Base-by-base conservation (phyloP, 345 rosid genomes). In the Hypericum androsaemum region DNA sequence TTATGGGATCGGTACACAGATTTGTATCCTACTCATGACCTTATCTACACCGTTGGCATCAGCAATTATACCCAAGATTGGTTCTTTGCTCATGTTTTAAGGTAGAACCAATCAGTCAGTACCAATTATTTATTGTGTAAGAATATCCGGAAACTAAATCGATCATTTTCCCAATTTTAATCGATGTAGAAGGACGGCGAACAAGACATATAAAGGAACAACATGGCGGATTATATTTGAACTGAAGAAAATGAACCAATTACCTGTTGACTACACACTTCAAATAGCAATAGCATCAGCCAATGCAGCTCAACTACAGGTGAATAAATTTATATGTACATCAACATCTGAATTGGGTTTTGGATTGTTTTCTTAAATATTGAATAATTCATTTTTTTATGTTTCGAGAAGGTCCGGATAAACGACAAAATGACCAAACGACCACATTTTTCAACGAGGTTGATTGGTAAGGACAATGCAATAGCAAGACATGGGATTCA, bases 401-500 rank as follows among this genome's bases (percentile, higher is more conserved):
- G 12, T 39, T 9, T 56, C 28, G 15, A 5, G 22, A 32, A 86
- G 88, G 71, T 92, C 12, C 79, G 81, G 17, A 46, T 83, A 73
- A 85, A 88, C 11, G n/a, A 76, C 35, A 56, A 46, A 1, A 39
- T 41, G 2, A 54, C 57, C 0, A 57, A 32, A 0, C 6, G 12
- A 39, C 70, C 80, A 11, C 63, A 64, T 37, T 85, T 81, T 53
- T 40, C 88, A 6, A 77, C 94, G 0, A 66, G 74, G 15, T 36
- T 53, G 28, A 79, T 83, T 0, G 95, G 97, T 11, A 72, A 51
- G 42, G 97, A 80, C 56, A 92, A 85, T 57, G 94, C 88, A 0
- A 79, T 88, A 3, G 90, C 97, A 0, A 76, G 97, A 54, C 97
- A 81, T 71, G 97, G 97, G 7, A 88, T 88, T 9, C 90, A 81